Percentiles rank a stretch among this genome's conserved stretches.
phyloP scores from a whole-genome alignment of 176 grass and related monocot species.

The Lolium multiflorum region DNA sequence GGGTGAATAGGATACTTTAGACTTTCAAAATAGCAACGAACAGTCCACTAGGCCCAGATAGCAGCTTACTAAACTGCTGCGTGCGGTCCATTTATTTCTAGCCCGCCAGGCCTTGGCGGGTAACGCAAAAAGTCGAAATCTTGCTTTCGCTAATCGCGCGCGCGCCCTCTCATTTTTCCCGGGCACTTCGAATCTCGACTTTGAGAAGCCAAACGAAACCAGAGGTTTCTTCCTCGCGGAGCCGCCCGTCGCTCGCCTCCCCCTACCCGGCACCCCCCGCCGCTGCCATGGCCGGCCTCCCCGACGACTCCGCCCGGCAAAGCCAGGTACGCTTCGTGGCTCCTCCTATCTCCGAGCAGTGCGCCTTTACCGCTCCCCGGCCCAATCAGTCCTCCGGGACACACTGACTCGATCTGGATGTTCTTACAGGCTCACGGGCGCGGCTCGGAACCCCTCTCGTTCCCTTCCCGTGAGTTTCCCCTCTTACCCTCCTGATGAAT shows the following conservation, averaged over 20 bases:
- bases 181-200: constrained; percentile 21
- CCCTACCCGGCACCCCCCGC: background rate
- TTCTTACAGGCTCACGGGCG: constrained; percentile 43
- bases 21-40: no score
- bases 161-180: constrained; percentile 27
- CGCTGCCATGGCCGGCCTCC: constrained; percentile 34
- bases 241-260: background rate
- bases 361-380: background rate
- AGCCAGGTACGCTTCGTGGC: constrained; percentile 28
- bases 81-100: no score
- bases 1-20: no score
- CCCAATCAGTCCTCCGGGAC: background rate
- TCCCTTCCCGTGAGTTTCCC: constrained; percentile 69
- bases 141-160: background rate
- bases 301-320: background rate
- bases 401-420: constrained; percentile 18
- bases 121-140: no score
- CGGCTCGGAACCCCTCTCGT: constrained; percentile 41
- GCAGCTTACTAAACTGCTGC: no score
- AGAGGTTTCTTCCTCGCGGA: background rate
- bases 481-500: background rate
- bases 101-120: no score
- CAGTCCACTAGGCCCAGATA: no score
- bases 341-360: background rate
- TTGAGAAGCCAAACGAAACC: constrained; percentile 4